Evolutionary conservation across 495 filamentous ascomycete genomes (phyloP), one percentile per base, ranked within the genome.

Genomic region (Aspergillus homomorphus): DNA sequence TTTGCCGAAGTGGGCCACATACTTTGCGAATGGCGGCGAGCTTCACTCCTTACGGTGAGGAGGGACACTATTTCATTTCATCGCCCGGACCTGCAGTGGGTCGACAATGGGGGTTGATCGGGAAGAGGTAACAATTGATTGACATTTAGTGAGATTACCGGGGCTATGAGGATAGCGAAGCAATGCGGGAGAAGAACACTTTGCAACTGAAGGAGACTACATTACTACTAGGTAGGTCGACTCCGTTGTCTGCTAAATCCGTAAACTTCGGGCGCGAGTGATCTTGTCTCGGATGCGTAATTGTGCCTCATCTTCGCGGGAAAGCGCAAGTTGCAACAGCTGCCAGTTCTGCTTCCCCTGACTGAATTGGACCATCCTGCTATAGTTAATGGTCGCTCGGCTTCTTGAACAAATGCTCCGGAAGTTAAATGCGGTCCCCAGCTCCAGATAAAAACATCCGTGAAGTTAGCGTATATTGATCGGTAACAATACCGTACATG

Each of bases 51-150:
- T 63, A 63, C 56, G 58, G 53, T 61, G 60, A 56, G 53, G 43
- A 55, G 45, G 26, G 60, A 46, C 61, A 50, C 53, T 61, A 63
- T 63, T 56, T 58, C 46, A 57, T 65, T 50, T 51, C 54, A 51
- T 62, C 49, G 42, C 45, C 18, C 33, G 28, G 44, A 50, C 51
- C 53, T 61, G 38, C 57, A 54, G 62, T 67, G 62, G 62, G 58
- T 62, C 65, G 28, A 49, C 54, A 46, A 22, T 14, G 49, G 49
- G 48, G 58, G 58, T 38, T 59, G 58, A 63, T 66, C 64, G 59
- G 61, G 56, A 54, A 59, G 54, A 67, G 58, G 33, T 5, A 62
- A 58, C 48, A 60, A 53, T 44, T 55, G 57, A 64, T 62, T 60
- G 55, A 62, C 62, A 41, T 62, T 42, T 57, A 64, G 51, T 54